A percentile compares a stretch with the other conserved stretches of the same genome.
These are phyloP conservation scores for Candolleomyces eurysporus DNA, from an alignment of 768 basidiomycete species.

Conservation along the genomic window DNA sequence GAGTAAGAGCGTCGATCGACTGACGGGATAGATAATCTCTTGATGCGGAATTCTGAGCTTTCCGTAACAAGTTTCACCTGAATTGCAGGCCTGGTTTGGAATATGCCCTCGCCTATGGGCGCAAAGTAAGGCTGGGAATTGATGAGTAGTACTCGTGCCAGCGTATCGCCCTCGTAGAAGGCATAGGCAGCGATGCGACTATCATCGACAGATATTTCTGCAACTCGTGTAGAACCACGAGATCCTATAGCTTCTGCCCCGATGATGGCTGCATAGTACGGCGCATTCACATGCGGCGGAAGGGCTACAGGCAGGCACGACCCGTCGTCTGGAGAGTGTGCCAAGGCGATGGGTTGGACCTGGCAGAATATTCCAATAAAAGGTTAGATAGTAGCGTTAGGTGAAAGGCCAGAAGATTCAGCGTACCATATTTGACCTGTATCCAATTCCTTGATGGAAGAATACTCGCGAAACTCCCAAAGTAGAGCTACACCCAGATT, in stretches of 20 bases:
- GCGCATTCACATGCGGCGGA: constrained; percentile 58
- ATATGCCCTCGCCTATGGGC: constrained; percentile 21
- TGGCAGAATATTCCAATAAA: constrained; percentile 18
- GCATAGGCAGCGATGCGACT: constrained; percentile 60
- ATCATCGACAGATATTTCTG: constrained; percentile 48
- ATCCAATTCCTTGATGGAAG: constrained; percentile 69
- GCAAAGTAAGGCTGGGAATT: constrained; percentile 52
- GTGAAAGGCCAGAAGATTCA: neutral
- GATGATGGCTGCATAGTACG: constrained; percentile 64
- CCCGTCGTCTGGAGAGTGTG: constrained; percentile 56
- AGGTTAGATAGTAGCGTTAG: neutral
- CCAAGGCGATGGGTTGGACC: constrained; percentile 63
- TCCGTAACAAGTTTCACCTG: constrained; percentile 44
- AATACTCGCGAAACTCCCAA: constrained; percentile 48
- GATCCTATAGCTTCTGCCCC: constrained; percentile 55
- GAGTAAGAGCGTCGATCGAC: constrained; percentile 10
- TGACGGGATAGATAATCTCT: constrained; percentile 47
- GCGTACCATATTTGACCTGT: constrained; percentile 62
- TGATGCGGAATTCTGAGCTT: constrained; percentile 30
- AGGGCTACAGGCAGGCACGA: constrained; percentile 46
- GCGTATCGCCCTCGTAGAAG: constrained; percentile 43
- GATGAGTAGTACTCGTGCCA: constrained; percentile 54
- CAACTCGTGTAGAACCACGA: constrained; percentile 34
- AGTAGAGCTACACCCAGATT: constrained; percentile 36
- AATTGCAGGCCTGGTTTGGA: constrained; percentile 28